Base-by-base conservation (phyloP, 1,284 basidiomycete species). In the Ustilago nuda region DNA sequence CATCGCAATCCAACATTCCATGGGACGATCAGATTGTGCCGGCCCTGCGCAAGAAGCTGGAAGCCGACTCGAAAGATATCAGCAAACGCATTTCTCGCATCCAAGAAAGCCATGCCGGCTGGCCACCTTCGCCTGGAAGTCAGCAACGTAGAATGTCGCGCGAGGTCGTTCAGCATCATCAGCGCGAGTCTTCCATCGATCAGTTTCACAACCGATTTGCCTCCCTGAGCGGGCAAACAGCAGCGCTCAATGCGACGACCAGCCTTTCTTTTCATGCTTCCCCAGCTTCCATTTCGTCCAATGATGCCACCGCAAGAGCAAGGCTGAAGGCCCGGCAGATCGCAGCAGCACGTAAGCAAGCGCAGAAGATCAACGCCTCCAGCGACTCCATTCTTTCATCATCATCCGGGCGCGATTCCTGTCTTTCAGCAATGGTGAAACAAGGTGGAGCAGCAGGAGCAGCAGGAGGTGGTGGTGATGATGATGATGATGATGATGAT, bases 21-120 rank as follows among this genome's bases (percentile, higher is more conserved):
- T 81, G 77, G 77, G 79, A 81, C 52, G 77, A 79, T 15, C 72
- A 79, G 35, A 64, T 81, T 0, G 77, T 81, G 2, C 79, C 79
- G 13, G 79, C 79, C 0, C 56, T 81, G 13, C 61, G 74, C 1
- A 77, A 73, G 51, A 76, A 78, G 51, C 68, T 81, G 30, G 74
- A 81, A 55, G 67, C 68, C 27, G 72, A 81, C 27, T 69, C 67
- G 11, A 43, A 58, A 4, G 39, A 67, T 23, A 56, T 81, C 12
- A 51, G 53, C 45, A 71, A 72, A 15, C 63, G 79, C 48, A 79
- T 81, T 59, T 78, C 66, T 37, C 61, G 71, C 6, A 71, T 79
- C 56, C 57, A 79, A 19, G 61, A 69, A 4, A 78, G 76, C 56
- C 62, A 74, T 11, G 11, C 57, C 0, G 72, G 76, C 2, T 78